phyloP scores from a whole-genome alignment of 1,284 basidiomycete species.

The Cutaneotrichosporon sp. region DNA sequence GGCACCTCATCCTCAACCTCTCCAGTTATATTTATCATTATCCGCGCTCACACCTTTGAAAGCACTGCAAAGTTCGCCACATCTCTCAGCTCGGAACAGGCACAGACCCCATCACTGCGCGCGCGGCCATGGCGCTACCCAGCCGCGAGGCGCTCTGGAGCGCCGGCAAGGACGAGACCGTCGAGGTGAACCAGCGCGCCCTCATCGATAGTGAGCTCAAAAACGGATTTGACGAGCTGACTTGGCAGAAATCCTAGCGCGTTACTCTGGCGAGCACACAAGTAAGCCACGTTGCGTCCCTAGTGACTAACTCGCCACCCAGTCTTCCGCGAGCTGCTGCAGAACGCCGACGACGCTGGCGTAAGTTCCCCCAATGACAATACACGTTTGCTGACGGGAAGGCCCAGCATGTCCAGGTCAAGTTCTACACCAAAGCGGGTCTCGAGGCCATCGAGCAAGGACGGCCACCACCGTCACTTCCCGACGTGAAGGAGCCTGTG shows the following conservation, averaged over 20 bases:
- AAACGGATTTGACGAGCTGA: not conserved
- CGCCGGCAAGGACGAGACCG: slow-evolving; percentile 43
- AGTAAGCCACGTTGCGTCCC: slow-evolving; percentile 44
- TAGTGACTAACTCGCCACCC: slow-evolving; percentile 9
- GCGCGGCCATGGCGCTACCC: slow-evolving; percentile 4
- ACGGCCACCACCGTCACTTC: slow-evolving; percentile 25
- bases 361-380: slow-evolving; percentile 16
- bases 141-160: slow-evolving; percentile 37
- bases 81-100: too few species aligned
- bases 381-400: slow-evolving; percentile 16
- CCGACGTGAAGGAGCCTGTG: slow-evolving; percentile 58
- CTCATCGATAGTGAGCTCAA: slow-evolving; percentile 73
- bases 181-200: slow-evolving; percentile 92
- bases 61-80: too few species aligned
- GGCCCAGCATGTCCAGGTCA: slow-evolving; percentile 72
- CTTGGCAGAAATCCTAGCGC: slow-evolving; percentile 63
- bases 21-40: too few species aligned
- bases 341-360: slow-evolving; percentile 93
- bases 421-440: slow-evolving; percentile 64
- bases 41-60: too few species aligned
- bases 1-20: too few species aligned
- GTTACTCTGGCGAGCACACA: slow-evolving; percentile 91
- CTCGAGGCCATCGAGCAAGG: slow-evolving; percentile 50
- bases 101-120: too few species aligned
- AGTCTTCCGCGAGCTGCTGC: slow-evolving; percentile 84